Conservation (phyloP, 768 basidiomycete species). For the Boletus tomentosulus region DNA sequence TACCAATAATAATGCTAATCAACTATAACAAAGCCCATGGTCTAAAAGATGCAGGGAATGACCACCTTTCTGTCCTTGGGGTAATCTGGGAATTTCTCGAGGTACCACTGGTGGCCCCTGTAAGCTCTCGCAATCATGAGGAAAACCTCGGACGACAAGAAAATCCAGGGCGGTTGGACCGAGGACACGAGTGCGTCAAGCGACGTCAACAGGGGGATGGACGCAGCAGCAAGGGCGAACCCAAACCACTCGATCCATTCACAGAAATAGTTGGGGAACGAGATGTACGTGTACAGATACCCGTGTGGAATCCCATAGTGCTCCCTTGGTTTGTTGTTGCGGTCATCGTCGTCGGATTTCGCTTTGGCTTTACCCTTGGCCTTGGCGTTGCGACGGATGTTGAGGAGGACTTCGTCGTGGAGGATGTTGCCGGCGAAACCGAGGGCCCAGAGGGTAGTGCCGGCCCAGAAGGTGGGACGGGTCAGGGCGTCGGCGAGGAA, state of each 20-base stretch:
- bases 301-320: constrained; percentile 82
- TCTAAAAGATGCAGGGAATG: constrained; percentile 71
- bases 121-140: constrained; percentile 81
- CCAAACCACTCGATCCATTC: constrained; percentile 96
- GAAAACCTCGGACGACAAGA: constrained; percentile 66
- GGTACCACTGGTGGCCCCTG: constrained; percentile 86
- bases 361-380: constrained; percentile 30
- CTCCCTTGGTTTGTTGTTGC: constrained; percentile 31
- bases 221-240: constrained; percentile 73
- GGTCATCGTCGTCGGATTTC: constrained; percentile 26
- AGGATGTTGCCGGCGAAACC: constrained; percentile 79
- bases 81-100: constrained; percentile 72
- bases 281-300: constrained; percentile 69
- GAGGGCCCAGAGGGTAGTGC: constrained; percentile 59
- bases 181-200: constrained; percentile 42
- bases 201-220: constrained; percentile 36
- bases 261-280: constrained; percentile 91
- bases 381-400: constrained; percentile 66
- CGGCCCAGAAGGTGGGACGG: constrained; percentile 54
- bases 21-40: no score
- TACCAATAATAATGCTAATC: no score
- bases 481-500: constrained; percentile 35
- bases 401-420: constrained; percentile 87
- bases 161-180: constrained; percentile 71
- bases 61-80: constrained; percentile 73